phyloP scores from a whole-genome alignment of 2,329 filamentous ascomycete species.

The Beauveria sp. region DNA sequence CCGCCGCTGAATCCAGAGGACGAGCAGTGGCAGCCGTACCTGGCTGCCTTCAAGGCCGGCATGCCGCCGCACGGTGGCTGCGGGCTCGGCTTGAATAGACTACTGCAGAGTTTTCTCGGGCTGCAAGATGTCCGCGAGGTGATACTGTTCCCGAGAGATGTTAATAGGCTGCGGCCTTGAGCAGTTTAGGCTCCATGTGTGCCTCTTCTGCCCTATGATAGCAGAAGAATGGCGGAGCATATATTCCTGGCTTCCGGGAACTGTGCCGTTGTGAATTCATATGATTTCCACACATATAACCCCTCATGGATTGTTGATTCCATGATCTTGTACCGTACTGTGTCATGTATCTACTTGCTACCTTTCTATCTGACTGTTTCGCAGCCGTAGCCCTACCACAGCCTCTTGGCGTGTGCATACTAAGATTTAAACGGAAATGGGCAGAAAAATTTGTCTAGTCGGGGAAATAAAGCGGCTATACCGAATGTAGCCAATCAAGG shows the following conservation, averaged over 20 bases:
- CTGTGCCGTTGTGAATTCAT: neutral
- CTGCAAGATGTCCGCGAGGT: neutral
- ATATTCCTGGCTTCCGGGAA: neutral
- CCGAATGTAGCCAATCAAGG: neutral
- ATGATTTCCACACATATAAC: neutral
- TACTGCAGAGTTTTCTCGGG: neutral
- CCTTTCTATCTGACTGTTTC: neutral
- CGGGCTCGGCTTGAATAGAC: neutral
- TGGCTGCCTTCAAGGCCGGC: neutral
- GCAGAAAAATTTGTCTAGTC: neutral
- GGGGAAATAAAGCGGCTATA: neutral
- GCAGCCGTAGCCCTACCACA: neutral
- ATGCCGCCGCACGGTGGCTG: slow-evolving; percentile 2
- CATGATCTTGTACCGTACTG: neutral
- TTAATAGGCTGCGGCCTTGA: neutral
- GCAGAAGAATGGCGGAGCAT: neutral
- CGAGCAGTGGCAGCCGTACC: slow-evolving; percentile 5
- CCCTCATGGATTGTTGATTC: neutral
- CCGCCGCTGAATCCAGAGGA: neutral
- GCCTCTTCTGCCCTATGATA: neutral
- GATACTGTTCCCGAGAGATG: neutral
- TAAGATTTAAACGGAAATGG: neutral
- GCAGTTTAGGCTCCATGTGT: neutral
- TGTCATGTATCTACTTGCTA: neutral
- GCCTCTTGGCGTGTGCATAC: neutral